Conservation (phyloP, 2,329 filamentous ascomycete species). For the Sporothrix humicola region DNA sequence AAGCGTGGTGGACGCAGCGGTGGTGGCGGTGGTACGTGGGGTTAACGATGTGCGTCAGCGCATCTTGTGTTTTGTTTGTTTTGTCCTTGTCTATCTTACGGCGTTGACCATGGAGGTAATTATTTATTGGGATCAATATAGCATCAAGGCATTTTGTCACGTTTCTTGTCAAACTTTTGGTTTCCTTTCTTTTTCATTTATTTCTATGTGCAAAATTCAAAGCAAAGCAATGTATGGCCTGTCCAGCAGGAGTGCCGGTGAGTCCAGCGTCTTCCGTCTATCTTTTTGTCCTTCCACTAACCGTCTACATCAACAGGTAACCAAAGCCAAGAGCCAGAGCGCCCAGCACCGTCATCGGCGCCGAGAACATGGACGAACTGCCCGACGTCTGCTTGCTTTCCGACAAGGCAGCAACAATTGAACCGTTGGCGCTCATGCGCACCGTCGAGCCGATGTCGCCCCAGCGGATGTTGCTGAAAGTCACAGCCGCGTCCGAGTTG, state of each 20-base stretch:
- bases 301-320: conserved; percentile 10
- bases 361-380: not conserved
- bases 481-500: conserved; percentile 56
- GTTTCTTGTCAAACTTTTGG: not conserved
- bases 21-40: conserved; percentile 90
- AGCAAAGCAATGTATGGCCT: conserved; percentile 6
- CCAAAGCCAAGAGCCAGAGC: not conserved
- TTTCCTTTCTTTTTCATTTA: not conserved
- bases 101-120: not conserved
- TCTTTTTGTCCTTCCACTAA: not conserved
- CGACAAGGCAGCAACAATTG: not conserved
- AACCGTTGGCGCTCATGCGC: not conserved
- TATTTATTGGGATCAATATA: not conserved
- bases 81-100: not conserved
- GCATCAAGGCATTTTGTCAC: not conserved
- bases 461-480: conserved; percentile 63
- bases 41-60: conserved; percentile 50
- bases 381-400: conserved; percentile 5
- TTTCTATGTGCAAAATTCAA: conserved; percentile 13
- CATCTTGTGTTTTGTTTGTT: not conserved
- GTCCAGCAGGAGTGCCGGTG: conserved; percentile 8
- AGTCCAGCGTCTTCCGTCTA: not conserved
- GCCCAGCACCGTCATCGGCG: not conserved
- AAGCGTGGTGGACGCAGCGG: conserved; percentile 82
- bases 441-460: conserved; percentile 64